Evolutionary conservation across 345 rosid genomes (phyloP).

Genomic region (Anastatica hierochuntica): DNA sequence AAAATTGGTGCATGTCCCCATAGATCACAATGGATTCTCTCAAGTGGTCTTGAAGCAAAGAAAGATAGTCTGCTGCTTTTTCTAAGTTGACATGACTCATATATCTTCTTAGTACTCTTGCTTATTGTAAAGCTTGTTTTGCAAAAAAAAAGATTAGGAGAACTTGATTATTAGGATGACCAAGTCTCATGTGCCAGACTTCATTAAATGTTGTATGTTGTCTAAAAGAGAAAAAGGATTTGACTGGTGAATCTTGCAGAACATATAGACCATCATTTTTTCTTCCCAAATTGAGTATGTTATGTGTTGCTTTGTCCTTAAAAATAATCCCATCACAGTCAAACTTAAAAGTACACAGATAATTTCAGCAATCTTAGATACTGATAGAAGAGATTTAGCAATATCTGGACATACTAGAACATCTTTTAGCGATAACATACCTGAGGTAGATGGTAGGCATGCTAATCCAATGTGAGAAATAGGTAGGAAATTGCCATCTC

Average conservation of each 20-base stretch:
- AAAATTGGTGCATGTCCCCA: not conserved
- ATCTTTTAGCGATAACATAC: not conserved
- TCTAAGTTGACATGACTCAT: not conserved
- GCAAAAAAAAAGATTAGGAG: too few relatives aligned
- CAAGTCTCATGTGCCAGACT: not conserved
- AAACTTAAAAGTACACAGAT: not conserved
- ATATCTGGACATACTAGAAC: not conserved
- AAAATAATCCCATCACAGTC: not conserved
- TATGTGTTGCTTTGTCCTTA: not conserved
- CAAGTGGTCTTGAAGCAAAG: not conserved
- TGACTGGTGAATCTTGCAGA: too few relatives aligned
- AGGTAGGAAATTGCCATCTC: too few relatives aligned
- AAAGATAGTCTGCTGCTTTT: not conserved
- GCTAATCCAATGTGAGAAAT: too few relatives aligned
- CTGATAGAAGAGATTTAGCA: not conserved
- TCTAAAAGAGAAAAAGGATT: too few relatives aligned
- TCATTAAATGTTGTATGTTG: not conserved
- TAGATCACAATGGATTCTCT: not conserved
- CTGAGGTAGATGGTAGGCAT: not conserved
- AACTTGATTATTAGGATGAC: not conserved
- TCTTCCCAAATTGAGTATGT: not conserved
- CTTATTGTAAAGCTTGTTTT: not conserved
- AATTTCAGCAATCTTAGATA: not conserved
- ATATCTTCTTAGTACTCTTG: not conserved
- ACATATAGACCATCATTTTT: too few relatives aligned